Evolutionary conservation across 352 stramenopile species (phyloP), one percentile per base, ranked within the genome.

Genomic region (Hyaloperonospora brassicae): DNA sequence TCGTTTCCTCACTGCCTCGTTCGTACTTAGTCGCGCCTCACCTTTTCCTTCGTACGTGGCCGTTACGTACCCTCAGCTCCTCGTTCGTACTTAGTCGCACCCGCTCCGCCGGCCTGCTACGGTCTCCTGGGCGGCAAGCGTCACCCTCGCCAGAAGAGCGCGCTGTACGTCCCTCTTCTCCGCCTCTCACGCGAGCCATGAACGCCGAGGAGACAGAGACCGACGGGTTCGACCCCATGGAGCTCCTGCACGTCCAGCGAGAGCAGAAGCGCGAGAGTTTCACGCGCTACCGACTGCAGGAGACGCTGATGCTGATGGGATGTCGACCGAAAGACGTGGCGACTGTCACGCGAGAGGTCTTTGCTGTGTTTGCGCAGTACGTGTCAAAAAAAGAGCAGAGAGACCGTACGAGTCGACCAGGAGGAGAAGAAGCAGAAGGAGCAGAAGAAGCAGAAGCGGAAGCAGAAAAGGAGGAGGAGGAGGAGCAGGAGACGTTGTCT

Each of bases 281-380:
- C 64, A 91, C 83, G 54, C 80, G 83, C 24, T 90, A 93, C 52
- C 75, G 83, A 2, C 55, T 93, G 46, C 83, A 93, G 49, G 83
- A 93, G 68, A 93, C 83, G 47, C 72, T 93, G 40, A 90, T 90
- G 75, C 75, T 93, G 59, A 93, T 93, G 83, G 83, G 83, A 39
- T 91, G 80, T 50, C 70, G 83, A 31, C 72, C 75, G 2, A 86
- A 86, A 42, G 83, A 93, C 57, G 80, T 80, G 0, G 76, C 87
- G 17, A 68, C 54, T 0, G 80, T 91, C 25, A 90, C 80, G n/a
- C 56, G 64, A 21, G 70, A 87, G 35, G 76, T 86, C 22, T 91
- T 91, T 36, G 55, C 50, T 0, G 54, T 84, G 1, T 90, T 87
- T 44, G 40, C 70, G 42, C 78, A 84, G 44, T 79, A 86, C 48